Evolutionary conservation across 2,329 filamentous ascomycete genomes (phyloP).

Genomic region (Xylariales sp.): DNA sequence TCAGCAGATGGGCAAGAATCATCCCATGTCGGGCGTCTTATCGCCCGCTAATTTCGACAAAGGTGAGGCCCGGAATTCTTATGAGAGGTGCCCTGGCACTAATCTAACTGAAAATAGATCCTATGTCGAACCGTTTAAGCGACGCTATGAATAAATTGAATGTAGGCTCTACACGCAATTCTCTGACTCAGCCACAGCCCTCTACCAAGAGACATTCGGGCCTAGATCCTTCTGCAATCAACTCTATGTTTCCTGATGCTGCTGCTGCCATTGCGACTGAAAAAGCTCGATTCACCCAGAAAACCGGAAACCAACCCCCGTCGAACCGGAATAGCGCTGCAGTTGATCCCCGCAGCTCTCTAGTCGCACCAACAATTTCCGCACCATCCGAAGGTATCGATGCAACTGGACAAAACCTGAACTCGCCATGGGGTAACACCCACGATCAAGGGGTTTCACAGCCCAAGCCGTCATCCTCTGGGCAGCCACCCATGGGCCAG

Average conservation of each 20-base stretch:
- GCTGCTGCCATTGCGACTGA: slow-evolving; percentile 98
- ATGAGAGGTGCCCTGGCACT: slow-evolving; percentile 11
- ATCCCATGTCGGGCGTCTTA: slow-evolving; percentile 94
- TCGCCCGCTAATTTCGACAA: slow-evolving; percentile 98
- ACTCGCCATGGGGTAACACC: slow-evolving; percentile 81
- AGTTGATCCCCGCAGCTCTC: slow-evolving; percentile 79
- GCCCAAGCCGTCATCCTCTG: slow-evolving; percentile 82
- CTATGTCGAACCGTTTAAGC: slow-evolving; percentile 94
- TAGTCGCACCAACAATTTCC: slow-evolving; percentile 80
- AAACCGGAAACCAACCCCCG: slow-evolving; percentile 87
- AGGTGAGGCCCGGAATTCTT: slow-evolving; percentile 65
- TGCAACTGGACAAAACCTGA: slow-evolving; percentile 72
- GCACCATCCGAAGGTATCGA: slow-evolving; percentile 72
- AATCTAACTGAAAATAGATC: slow-evolving; percentile 69
- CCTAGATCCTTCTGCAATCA: slow-evolving; percentile 93
- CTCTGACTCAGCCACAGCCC: slow-evolving; percentile 81
- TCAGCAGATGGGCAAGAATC: slow-evolving; percentile 98
- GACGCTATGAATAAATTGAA: slow-evolving; percentile 97
- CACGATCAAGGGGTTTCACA: slow-evolving; percentile 65
- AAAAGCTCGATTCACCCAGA: slow-evolving; percentile 96
- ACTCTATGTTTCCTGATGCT: slow-evolving; percentile 98
- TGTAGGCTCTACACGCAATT: slow-evolving; percentile 87
- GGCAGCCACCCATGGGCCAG: slow-evolving; percentile 90
- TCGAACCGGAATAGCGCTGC: slow-evolving; percentile 93
- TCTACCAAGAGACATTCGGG: slow-evolving; percentile 91